Evolutionary conservation across 305 asterid species (phyloP).

Genomic region (Withania somnifera): DNA sequence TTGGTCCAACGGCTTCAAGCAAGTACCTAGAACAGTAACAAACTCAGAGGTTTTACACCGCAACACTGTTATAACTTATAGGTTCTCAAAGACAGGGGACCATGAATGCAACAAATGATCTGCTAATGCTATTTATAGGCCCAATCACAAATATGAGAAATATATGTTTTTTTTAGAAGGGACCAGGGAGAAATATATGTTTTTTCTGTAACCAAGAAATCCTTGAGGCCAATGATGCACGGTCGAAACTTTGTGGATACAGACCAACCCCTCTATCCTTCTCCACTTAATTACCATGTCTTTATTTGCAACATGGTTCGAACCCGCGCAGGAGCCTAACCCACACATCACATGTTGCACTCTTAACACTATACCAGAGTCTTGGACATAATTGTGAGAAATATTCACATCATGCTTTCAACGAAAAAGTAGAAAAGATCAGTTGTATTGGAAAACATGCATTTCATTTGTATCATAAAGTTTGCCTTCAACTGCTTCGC

Average conservation of each 20-base stretch:
- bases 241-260: background rate
- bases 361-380: background rate
- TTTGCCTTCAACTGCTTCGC: background rate
- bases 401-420: background rate
- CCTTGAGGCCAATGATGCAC: background rate
- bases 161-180: background rate
- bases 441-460: background rate
- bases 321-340: background rate
- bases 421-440: background rate
- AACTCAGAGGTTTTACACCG: background rate
- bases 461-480: background rate
- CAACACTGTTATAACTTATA: background rate
- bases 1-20: slow-evolving; percentile 40
- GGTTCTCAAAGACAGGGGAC: background rate
- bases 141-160: background rate
- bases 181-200: background rate
- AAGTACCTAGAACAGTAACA: slow-evolving; percentile 28
- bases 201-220: background rate
- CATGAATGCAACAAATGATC: background rate
- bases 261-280: background rate
- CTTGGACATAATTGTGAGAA: background rate
- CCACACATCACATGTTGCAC: background rate
- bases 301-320: background rate
- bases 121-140: background rate
- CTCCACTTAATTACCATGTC: background rate